Conservation (phyloP, 2,329 filamentous ascomycete genomes). For the Diaporthe longicolla region DNA sequence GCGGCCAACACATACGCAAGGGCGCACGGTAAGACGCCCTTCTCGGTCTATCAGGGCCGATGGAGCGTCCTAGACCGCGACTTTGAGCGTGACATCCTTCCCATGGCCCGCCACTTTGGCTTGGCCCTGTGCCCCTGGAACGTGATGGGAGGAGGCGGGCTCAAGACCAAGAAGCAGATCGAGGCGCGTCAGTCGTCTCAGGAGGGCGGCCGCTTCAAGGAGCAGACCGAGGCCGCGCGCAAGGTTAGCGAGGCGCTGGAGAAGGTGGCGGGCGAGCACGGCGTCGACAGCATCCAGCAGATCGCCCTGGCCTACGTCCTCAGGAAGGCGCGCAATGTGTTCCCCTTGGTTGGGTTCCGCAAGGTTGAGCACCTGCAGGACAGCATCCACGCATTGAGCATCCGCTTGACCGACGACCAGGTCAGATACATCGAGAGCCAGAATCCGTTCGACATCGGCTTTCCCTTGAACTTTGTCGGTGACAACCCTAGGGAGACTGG, state of each 20-base stretch:
- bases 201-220: constrained; percentile 53
- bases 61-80: constrained; percentile 53
- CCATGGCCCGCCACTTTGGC: constrained; percentile 73
- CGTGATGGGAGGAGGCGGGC: constrained; percentile 59
- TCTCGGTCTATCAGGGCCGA: constrained; percentile 57
- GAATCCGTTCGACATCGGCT: constrained; percentile 74
- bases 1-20: constrained; percentile 57
- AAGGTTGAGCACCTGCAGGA: constrained; percentile 78
- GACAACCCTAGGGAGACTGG: constrained; percentile 45
- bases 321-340: constrained; percentile 79
- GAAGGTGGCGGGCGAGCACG: constrained; percentile 63
- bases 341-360: constrained; percentile 79
- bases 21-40: constrained; percentile 53
- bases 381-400: constrained; percentile 77
- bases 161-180: constrained; percentile 52
- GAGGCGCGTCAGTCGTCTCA: constrained; percentile 43
- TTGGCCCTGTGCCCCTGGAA: constrained; percentile 68
- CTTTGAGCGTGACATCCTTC: constrained; percentile 77
- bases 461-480: constrained; percentile 74
- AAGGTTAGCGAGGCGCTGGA: constrained; percentile 61
- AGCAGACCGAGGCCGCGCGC: constrained; percentile 67
- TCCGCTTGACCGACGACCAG: constrained; percentile 72
- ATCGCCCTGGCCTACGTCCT: constrained; percentile 80
- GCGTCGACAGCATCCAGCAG: constrained; percentile 60
- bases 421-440: constrained; percentile 76